phyloP scores from a whole-genome alignment of 2,329 filamentous ascomycete genomes.

The Ceratocystis alfenasii region DNA sequence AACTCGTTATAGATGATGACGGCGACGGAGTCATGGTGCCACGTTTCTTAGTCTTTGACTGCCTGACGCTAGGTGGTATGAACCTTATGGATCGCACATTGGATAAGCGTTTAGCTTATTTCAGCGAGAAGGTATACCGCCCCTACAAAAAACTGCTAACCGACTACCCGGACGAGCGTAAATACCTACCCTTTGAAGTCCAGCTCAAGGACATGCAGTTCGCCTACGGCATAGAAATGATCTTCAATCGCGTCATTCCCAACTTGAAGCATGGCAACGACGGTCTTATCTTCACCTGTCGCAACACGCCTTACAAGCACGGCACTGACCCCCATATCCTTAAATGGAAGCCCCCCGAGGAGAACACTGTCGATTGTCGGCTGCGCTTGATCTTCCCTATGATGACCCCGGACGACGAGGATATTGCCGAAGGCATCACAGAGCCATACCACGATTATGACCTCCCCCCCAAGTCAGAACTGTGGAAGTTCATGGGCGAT shows the following conservation, averaged over 20 bases:
- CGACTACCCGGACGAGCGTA: slow-evolving; percentile 55
- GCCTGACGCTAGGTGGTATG: slow-evolving; percentile 66
- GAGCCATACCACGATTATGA: slow-evolving; percentile 67
- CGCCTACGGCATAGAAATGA: slow-evolving; percentile 77
- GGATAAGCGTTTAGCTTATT: slow-evolving; percentile 80
- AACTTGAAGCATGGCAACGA: slow-evolving; percentile 86
- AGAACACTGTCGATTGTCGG: slow-evolving; percentile 91
- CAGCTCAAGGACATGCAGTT: slow-evolving; percentile 84
- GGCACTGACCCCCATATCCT: slow-evolving; percentile 89
- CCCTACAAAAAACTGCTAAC: slow-evolving; percentile 54
- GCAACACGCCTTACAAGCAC: slow-evolving; percentile 70
- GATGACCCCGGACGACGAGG: slow-evolving; percentile 54
- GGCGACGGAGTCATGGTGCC: slow-evolving; percentile 55
- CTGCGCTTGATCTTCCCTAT: slow-evolving; percentile 64
- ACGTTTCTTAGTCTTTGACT: slow-evolving; percentile 88
- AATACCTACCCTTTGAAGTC: slow-evolving; percentile 64
- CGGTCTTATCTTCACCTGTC: slow-evolving; percentile 94
- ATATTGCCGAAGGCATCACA: slow-evolving; percentile 53
- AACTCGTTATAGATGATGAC: slow-evolving; percentile 76
- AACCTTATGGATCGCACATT: slow-evolving; percentile 66
- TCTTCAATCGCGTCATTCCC: slow-evolving; percentile 80
- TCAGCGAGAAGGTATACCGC: slow-evolving; percentile 62
- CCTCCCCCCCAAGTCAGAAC: slow-evolving; percentile 57
- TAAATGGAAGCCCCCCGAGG: slow-evolving; percentile 93
- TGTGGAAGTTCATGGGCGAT: slow-evolving; percentile 53